Percentiles rank a stretch among this genome's conserved stretches.
These are phyloP conservation scores for Spathaspora girioi DNA, from an alignment of 805 yeast species.

Conservation along the genomic window DNA sequence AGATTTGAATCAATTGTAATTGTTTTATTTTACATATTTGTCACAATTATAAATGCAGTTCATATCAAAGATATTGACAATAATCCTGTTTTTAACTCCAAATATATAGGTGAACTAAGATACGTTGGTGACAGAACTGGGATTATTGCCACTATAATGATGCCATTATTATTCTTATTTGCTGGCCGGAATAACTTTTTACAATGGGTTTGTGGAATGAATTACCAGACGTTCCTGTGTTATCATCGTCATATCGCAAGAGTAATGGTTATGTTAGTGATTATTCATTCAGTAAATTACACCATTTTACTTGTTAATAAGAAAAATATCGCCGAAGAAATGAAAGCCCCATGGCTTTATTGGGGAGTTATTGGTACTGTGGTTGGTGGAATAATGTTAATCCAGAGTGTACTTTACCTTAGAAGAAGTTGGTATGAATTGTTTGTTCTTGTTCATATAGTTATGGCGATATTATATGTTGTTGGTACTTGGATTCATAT, in stretches of 20 bases:
- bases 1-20: conserved; percentile 31
- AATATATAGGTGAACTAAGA: conserved; percentile 17
- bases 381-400: conserved; percentile 25
- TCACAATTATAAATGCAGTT: conserved; percentile 13
- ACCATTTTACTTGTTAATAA: conserved; percentile 11
- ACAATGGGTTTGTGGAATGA: conserved; percentile 59
- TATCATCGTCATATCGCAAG: conserved; percentile 47
- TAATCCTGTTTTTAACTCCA: conserved; percentile 23
- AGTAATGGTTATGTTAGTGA: conserved; percentile 20
- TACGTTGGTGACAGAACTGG: conserved; percentile 52
- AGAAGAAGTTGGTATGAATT: conserved; percentile 37
- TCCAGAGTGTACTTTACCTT: conserved; percentile 29
- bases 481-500: conserved; percentile 46
- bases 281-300: conserved; percentile 29
- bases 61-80: conserved; percentile 2
- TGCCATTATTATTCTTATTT: conserved; percentile 52
- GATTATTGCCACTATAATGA: conserved; percentile 39
- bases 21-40: conserved; percentile 15
- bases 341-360: conserved; percentile 18
- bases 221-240: conserved; percentile 37
- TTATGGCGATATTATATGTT: conserved; percentile 36
- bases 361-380: conserved; percentile 39
- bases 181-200: conserved; percentile 62
- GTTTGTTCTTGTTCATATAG: conserved; percentile 31
- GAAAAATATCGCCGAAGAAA: conserved; percentile 8